Evolutionary conservation across 2,329 filamentous ascomycete species (phyloP).

Genomic region (Colletotrichum musae): DNA sequence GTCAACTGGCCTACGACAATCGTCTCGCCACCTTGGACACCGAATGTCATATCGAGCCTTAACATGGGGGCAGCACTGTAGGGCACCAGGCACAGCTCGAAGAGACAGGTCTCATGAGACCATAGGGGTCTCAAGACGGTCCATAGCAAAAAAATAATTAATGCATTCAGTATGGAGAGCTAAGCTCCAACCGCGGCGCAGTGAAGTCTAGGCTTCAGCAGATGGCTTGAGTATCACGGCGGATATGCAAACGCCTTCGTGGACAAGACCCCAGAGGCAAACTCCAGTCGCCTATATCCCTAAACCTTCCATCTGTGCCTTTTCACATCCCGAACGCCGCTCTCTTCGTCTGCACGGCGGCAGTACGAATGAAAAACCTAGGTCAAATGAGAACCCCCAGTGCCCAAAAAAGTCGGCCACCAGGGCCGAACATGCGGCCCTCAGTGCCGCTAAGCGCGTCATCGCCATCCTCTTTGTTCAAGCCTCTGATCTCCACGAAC

Average conservation of each 20-base stretch:
- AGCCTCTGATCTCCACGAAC: slow-evolving; percentile 12
- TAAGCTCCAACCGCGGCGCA: slow-evolving; percentile 2
- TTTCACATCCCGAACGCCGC: slow-evolving; percentile 24
- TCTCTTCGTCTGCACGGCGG: slow-evolving; percentile 10
- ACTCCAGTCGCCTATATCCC: slow-evolving; percentile 34
- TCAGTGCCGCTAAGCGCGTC: slow-evolving; percentile 1
- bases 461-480: background rate
- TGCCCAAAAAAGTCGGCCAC: slow-evolving; percentile 19
- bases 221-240: slow-evolving; percentile 10
- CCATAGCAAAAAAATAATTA: slow-evolving; percentile 1
- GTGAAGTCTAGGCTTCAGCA: slow-evolving; percentile 7
- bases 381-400: slow-evolving; percentile 30
- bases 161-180: background rate
- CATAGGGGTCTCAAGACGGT: no score
- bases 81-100: no score
- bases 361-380: slow-evolving; percentile 9
- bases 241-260: slow-evolving; percentile 31
- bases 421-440: background rate
- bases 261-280: background rate
- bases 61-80: no score
- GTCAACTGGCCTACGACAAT: no score
- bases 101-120: no score
- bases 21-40: no score
- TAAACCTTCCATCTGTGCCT: slow-evolving; percentile 17
- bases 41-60: no score